Conservation (phyloP, 495 filamentous ascomycete species). For the Coniosporium apollinis region DNA sequence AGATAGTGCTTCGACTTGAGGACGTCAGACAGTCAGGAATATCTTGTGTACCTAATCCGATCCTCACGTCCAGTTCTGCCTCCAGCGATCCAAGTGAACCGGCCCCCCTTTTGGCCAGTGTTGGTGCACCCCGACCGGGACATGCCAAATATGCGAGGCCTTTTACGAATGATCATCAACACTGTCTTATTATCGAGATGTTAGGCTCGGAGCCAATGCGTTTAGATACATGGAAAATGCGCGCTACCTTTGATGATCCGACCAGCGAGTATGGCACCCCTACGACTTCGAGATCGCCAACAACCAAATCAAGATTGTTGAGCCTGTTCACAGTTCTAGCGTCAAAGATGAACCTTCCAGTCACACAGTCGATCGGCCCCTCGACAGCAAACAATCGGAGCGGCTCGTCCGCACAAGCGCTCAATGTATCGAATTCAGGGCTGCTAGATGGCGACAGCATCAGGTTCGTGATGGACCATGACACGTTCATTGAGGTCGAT, state of each 20-base stretch:
- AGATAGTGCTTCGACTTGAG: conserved; percentile 69
- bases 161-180: conserved; percentile 53
- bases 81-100: background rate
- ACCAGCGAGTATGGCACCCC: background rate
- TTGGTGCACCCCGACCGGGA: conserved; percentile 18
- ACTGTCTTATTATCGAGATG: conserved; percentile 69
- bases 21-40: conserved; percentile 78
- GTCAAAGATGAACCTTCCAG: conserved; percentile 59
- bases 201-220: conserved; percentile 43
- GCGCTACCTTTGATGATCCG: conserved; percentile 37
- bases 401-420: conserved; percentile 33
- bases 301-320: conserved; percentile 11
- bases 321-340: conserved; percentile 64
- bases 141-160: conserved; percentile 71
- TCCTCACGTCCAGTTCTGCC: conserved; percentile 5
- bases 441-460: conserved; percentile 49
- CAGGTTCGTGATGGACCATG: conserved; percentile 44
- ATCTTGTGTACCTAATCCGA: conserved; percentile 35
- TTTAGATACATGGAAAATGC: conserved; percentile 46
- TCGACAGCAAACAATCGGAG: conserved; percentile 41
- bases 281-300: background rate
- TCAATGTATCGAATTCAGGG: conserved; percentile 53
- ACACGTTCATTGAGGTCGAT: conserved; percentile 60
- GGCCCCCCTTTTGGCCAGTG: background rate
- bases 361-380: conserved; percentile 48